Conservation (phyloP, 306 rosid genomes). For the Citrullus mucosospermus region DNA sequence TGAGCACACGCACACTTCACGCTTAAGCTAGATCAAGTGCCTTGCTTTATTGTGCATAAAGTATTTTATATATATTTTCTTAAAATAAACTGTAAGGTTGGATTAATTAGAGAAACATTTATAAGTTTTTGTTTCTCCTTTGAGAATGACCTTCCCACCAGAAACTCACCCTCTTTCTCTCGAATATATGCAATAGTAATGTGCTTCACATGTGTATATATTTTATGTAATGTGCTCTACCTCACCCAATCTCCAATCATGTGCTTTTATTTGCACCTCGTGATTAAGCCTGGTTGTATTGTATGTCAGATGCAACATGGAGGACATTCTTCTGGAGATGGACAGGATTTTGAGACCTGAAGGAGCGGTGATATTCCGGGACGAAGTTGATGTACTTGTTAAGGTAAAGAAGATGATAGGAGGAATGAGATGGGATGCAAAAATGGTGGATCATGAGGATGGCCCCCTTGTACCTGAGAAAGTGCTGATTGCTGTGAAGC, state of each 20-base stretch:
- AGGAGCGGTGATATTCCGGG: constrained; percentile 86
- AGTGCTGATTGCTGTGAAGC: constrained; percentile 82
- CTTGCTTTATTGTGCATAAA: neutral
- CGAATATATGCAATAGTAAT: too few relatives aligned
- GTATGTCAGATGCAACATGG: constrained; percentile 51
- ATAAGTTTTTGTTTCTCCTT: too few relatives aligned
- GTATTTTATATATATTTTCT: neutral
- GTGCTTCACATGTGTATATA: too few relatives aligned
- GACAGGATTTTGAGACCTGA: constrained; percentile 86
- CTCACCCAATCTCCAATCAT: too few relatives aligned
- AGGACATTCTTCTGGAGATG: constrained; percentile 93
- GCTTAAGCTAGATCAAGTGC: neutral
- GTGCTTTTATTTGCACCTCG: too few relatives aligned
- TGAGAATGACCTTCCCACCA: too few relatives aligned
- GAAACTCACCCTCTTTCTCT: too few relatives aligned
- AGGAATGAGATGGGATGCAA: constrained; percentile 89
- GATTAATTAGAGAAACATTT: too few relatives aligned
- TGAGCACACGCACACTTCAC: neutral
- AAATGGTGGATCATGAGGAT: constrained; percentile 93
- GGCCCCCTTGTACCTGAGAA: constrained; percentile 92
- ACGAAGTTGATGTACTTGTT: constrained; percentile 55
- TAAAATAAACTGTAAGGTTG: neutral
- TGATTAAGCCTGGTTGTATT: neutral
- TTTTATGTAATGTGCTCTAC: too few relatives aligned
- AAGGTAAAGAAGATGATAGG: constrained; percentile 65